These are phyloP conservation scores for Abrus pulchellus DNA, from an alignment of 306 rosid species.

Conservation along the genomic window DNA sequence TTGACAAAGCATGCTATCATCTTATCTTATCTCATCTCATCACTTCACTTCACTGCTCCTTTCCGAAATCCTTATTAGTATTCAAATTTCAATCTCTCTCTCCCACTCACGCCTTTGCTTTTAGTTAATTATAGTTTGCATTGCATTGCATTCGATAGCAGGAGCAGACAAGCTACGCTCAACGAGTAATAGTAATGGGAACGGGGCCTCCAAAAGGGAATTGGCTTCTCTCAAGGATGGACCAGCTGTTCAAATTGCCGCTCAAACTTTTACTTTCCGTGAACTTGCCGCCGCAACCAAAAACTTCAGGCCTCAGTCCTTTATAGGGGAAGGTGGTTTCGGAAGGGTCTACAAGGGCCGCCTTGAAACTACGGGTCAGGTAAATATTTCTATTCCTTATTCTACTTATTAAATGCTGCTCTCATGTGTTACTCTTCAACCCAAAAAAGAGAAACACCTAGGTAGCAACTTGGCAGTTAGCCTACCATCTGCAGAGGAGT, in stretches of 20 bases:
- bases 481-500: no score
- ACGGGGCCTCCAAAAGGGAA: conserved; percentile 74
- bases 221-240: conserved; percentile 61
- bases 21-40: no score
- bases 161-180: conserved; percentile 75
- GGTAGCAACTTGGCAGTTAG: no score
- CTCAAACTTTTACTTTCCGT: conserved; percentile 88
- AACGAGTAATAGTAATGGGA: conserved; percentile 52
- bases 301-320: conserved; percentile 77
- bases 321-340: conserved; percentile 95
- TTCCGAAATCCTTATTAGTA: no score
- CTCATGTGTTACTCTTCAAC: no score
- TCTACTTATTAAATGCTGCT: no score
- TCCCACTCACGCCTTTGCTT: no score
- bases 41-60: no score
- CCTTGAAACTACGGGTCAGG: conserved; percentile 85
- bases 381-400: conserved; percentile 25
- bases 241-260: conserved; percentile 75
- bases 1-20: no score
- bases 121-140: no score
- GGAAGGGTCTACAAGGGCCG: conserved; percentile 89
- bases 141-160: conserved; percentile 43
- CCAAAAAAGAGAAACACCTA: no score
- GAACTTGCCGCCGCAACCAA: conserved; percentile 83
- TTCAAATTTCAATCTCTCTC: no score